Conservation (phyloP, 805 yeast genomes). For the Candida ipomoeae region DNA sequence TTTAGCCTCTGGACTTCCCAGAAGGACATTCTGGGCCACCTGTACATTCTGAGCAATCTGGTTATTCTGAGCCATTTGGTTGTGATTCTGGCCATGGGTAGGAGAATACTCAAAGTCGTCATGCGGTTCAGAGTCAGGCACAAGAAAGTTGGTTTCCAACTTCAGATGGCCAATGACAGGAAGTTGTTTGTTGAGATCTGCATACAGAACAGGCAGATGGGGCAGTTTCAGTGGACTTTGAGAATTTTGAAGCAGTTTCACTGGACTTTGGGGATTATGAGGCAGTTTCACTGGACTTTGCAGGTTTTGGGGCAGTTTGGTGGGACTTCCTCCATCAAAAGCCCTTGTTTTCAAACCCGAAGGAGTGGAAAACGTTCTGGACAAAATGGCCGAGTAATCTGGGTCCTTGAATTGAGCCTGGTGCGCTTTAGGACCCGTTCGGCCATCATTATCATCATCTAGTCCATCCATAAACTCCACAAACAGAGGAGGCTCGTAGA, state of each 20-base stretch:
- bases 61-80: no score
- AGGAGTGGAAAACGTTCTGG: conserved; percentile 18
- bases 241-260: not conserved
- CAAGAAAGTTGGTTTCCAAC: conserved; percentile 1
- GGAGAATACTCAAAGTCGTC: no score
- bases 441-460: conserved; percentile 22
- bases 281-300: not conserved
- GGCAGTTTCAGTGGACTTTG: no score
- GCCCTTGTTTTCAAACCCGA: conserved; percentile 7
- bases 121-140: not conserved
- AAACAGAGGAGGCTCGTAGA: conserved; percentile 57
- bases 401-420: conserved; percentile 33
- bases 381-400: conserved; percentile 22
- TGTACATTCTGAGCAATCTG: no score
- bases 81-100: no score
- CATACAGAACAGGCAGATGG: not conserved
- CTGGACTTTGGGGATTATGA: not conserved
- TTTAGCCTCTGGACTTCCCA: not conserved
- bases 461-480: conserved; percentile 49
- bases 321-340: not conserved
- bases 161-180: conserved; percentile 5
- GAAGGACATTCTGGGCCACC: no score
- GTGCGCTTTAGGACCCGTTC: conserved; percentile 10
- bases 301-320: not conserved
- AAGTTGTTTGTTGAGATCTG: conserved; percentile 9